Conservation (phyloP, 169 alveolate genomes). For the Plasmodium gaboni region DNA sequence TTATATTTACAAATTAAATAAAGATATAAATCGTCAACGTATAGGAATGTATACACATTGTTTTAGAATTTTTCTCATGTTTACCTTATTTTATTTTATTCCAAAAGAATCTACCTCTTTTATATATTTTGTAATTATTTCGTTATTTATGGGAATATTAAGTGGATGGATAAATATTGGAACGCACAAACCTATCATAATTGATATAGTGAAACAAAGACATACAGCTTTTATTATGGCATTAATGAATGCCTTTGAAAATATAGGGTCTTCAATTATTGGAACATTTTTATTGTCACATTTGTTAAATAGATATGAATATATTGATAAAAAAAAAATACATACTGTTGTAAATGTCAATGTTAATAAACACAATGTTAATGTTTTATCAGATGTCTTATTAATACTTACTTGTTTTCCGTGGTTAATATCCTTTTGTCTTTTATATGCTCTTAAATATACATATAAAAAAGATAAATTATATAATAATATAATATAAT, state of each 20-base stretch:
- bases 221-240: slow-evolving; percentile 82
- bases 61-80: slow-evolving; percentile 77
- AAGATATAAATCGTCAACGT: slow-evolving; percentile 78
- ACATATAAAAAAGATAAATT: slow-evolving; percentile 66
- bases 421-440: slow-evolving; percentile 52
- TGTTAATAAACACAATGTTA: slow-evolving; percentile 46
- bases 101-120: slow-evolving; percentile 80
- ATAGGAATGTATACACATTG: slow-evolving; percentile 79
- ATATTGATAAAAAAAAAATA: slow-evolving; percentile 46
- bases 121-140: slow-evolving; percentile 73
- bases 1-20: slow-evolving; percentile 75
- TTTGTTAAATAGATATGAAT: slow-evolving; percentile 41
- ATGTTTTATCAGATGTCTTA: slow-evolving; percentile 48
- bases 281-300: slow-evolving; percentile 78
- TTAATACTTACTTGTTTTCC: slow-evolving; percentile 55
- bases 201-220: slow-evolving; percentile 80
- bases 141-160: slow-evolving; percentile 80
- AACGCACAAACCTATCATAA: slow-evolving; percentile 79
- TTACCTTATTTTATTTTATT: slow-evolving; percentile 69
- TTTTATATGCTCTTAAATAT: slow-evolving; percentile 49
- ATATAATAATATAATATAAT: slow-evolving; percentile 53
- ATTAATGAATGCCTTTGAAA: slow-evolving; percentile 78
- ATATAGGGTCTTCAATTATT: slow-evolving; percentile 78
- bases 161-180: slow-evolving; percentile 84
- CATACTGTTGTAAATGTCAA: background rate